phyloP scores from a whole-genome alignment of 768 basidiomycete genomes.

The Mycena venus region DNA sequence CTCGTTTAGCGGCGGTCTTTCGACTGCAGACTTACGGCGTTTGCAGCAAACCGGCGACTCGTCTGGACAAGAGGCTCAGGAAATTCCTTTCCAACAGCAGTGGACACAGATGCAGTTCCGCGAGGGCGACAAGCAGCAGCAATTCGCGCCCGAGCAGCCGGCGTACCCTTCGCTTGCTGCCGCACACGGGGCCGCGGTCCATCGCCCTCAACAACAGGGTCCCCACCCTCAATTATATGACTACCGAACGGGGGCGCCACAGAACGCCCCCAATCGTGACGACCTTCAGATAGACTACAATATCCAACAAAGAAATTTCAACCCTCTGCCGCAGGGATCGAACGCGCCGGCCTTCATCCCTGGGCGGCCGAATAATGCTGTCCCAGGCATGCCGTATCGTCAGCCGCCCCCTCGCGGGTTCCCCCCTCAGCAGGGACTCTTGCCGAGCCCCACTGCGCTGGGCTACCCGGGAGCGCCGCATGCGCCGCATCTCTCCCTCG shows the following conservation, averaged over 20 bases:
- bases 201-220: slow-evolving; percentile 57
- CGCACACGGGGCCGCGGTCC: slow-evolving; percentile 57
- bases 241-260: slow-evolving; percentile 58
- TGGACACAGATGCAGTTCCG: slow-evolving; percentile 66
- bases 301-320: slow-evolving; percentile 69
- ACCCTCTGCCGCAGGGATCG: slow-evolving; percentile 54
- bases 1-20: slow-evolving; percentile 85
- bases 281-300: slow-evolving; percentile 70
- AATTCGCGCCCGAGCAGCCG: slow-evolving; percentile 54
- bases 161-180: slow-evolving; percentile 78
- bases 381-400: slow-evolving; percentile 67
- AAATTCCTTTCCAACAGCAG: slow-evolving; percentile 55
- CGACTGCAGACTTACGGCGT: slow-evolving; percentile 79
- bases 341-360: slow-evolving; percentile 63
- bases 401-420: slow-evolving; percentile 66
- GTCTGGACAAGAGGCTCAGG: slow-evolving; percentile 34
- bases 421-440: slow-evolving; percentile 61
- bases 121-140: slow-evolving; percentile 54
- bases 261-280: slow-evolving; percentile 54
- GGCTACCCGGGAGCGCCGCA: slow-evolving; percentile 68
- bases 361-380: slow-evolving; percentile 64
- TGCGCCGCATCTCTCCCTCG: slow-evolving; percentile 78
- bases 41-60: slow-evolving; percentile 75
- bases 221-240: slow-evolving; percentile 55
- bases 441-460: slow-evolving; percentile 67